Evolutionary conservation across 129 eudicot species (phyloP).

Genomic region (Flaveria brownii): DNA sequence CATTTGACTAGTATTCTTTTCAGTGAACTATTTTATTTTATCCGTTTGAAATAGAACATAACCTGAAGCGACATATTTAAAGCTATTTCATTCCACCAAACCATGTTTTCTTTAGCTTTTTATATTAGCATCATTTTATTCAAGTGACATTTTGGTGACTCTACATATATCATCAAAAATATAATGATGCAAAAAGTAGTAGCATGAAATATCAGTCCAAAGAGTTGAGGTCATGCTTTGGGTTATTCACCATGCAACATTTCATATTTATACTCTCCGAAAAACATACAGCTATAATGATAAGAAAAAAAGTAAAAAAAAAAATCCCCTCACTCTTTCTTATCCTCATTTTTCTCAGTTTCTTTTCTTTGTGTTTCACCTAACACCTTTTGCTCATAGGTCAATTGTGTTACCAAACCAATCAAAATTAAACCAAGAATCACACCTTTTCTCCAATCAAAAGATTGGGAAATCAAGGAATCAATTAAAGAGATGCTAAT

Average conservation of each 20-base stretch:
- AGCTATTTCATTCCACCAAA: background rate
- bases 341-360: constrained; percentile 39
- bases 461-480: constrained; percentile 48
- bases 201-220: constrained; percentile 76
- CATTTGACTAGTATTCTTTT: background rate
- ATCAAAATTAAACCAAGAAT: constrained; percentile 65
- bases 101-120: background rate
- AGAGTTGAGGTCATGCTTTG: constrained; percentile 53
- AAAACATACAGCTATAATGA: constrained; percentile 15
- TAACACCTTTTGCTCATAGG: constrained; percentile 70
- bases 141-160: constrained; percentile 48
- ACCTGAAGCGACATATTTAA: background rate
- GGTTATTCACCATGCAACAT: constrained; percentile 82
- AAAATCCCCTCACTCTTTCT: constrained; percentile 42
- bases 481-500: constrained; percentile 57
- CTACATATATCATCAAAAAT: constrained; percentile 48
- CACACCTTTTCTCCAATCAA: constrained; percentile 63
- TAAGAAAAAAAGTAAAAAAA: background rate
- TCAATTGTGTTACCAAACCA: constrained; percentile 65
- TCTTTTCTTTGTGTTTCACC: constrained; percentile 44
- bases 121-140: constrained; percentile 47
- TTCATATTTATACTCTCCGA: constrained; percentile 33
- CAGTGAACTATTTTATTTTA: background rate
- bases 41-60: background rate
- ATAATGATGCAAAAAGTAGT: constrained; percentile 56